phyloP scores from a whole-genome alignment of 2,329 filamentous ascomycete genomes.

The Cercospora zeae-maydis region DNA sequence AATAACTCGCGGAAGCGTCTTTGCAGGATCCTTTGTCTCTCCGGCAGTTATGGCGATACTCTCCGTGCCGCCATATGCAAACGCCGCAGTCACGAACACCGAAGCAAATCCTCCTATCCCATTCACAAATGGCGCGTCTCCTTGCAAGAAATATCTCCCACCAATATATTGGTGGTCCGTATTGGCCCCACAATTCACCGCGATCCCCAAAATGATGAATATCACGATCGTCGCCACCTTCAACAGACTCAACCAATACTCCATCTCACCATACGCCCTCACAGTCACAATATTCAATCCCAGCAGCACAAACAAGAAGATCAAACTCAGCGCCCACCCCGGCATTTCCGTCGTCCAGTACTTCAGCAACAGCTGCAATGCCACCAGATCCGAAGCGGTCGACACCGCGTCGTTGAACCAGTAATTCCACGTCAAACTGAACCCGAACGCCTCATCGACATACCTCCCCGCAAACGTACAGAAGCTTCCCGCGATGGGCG shows the following conservation, averaged over 20 bases:
- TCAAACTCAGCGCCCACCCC: constrained; percentile 60
- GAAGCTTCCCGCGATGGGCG: constrained; percentile 73
- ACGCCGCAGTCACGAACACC: constrained; percentile 60
- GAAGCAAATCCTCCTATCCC: constrained; percentile 65
- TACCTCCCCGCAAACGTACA: constrained; percentile 60
- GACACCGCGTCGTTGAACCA: constrained; percentile 65
- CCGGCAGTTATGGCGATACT: constrained; percentile 65
- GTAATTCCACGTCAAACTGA: constrained; percentile 62
- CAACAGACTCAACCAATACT: constrained; percentile 56
- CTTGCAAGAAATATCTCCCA: constrained; percentile 55
- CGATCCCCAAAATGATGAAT: constrained; percentile 63
- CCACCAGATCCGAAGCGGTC: constrained; percentile 59
- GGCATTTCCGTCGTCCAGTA: constrained; percentile 63
- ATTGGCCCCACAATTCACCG: constrained; percentile 59
- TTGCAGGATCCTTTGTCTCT: constrained; percentile 60
- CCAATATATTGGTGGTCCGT: constrained; percentile 72
- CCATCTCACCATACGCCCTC: constrained; percentile 50
- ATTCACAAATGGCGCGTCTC: constrained; percentile 61
- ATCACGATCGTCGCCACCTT: constrained; percentile 54
- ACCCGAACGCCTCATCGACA: constrained; percentile 70
- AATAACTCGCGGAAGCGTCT: constrained; percentile 59
- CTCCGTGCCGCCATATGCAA: constrained; percentile 52
- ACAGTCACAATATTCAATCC: constrained; percentile 53
- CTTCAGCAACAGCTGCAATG: constrained; percentile 55
- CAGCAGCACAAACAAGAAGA: constrained; percentile 58